Evolutionary conservation across 140 eudicot genomes (phyloP), one percentile per base, ranked within the genome.

Genomic region (Senecio squalidus): DNA sequence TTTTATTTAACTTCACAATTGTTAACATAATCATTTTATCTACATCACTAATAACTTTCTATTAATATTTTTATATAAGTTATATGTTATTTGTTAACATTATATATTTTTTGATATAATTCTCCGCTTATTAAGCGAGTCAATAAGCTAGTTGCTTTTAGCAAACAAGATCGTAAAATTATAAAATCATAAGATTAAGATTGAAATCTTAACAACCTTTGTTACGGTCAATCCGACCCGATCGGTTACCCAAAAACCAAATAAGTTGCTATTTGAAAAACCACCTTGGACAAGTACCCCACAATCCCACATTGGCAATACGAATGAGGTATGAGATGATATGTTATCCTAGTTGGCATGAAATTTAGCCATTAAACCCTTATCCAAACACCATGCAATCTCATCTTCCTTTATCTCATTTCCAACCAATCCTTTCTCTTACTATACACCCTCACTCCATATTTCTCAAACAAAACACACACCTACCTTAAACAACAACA

Each of bases 351-450:
- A 72, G 77, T 15, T 76, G 84, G 79, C 86, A 72, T 80, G 78
- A 63, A 73, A 69, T 39, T 54, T 40, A 55, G 22, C 86, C 87
- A 55, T 68, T 26, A 75, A 49, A 61, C 72, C 84, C 90, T 78
- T 82, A 85, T 85, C 95, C 80, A 40, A 63, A 54, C 76, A 70
- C 61, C 52, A 68, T 29, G n/a, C 65, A 77, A 84, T 65, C 86
- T 74, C 64, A 84, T 83, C 90, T 74, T 53, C 75, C 45, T 76
- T 74, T 78, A 81, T 90, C 94, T 24, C 87, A 78, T 78, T 78
- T 61, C 48, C 47, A 64, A 68, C 68, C 75, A 67, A 54, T 53
- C 73, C 66, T 27, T 66, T 60, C 27, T 72, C 74, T 67, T 73
- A 41, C 55, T 25, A 14, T 3, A 11, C 34, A 56, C 79, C 62